Conservation (phyloP, 495 filamentous ascomycete species). For the Darksidea phi region DNA sequence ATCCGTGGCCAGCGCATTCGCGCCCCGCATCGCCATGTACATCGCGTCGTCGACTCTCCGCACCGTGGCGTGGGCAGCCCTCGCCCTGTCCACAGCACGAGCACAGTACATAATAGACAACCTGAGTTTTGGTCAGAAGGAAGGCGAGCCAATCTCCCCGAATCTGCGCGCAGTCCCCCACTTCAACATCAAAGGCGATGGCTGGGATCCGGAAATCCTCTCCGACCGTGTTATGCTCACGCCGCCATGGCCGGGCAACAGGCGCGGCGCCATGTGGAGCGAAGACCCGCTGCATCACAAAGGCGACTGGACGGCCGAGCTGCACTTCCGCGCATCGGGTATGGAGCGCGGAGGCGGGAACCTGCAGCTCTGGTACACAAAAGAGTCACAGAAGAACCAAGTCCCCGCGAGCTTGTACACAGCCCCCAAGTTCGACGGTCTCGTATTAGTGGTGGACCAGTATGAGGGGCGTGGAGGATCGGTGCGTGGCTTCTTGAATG, state of each 20-base stretch:
- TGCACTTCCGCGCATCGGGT: conserved; percentile 84
- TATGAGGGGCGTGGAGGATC: conserved; percentile 72
- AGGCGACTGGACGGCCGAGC: conserved; percentile 70
- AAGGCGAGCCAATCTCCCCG: conserved; percentile 54
- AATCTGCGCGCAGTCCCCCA: conserved; percentile 57
- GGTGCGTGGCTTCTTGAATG: conserved; percentile 89
- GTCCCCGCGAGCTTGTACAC: conserved; percentile 79
- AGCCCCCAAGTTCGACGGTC: conserved; percentile 76
- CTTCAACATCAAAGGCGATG: conserved; percentile 68
- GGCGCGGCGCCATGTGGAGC: conserved; percentile 78
- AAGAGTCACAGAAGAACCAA: conserved; percentile 63
- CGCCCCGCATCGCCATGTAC: conserved; percentile 26
- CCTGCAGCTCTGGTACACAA: conserved; percentile 88
- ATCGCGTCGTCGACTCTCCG: conserved; percentile 23
- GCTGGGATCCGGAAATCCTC: conserved; percentile 68
- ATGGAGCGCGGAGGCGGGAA: conserved; percentile 84
- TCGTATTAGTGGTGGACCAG: conserved; percentile 82
- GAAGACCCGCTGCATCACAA: conserved; percentile 46
- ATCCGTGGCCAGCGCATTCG: neutral
- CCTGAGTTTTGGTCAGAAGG: conserved; percentile 74
- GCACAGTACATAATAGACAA: conserved; percentile 64
- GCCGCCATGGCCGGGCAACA: conserved; percentile 81
- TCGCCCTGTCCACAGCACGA: conserved; percentile 54
- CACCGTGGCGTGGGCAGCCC: conserved; percentile 44
- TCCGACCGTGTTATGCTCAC: conserved; percentile 92